Evolutionary conservation across 345 rosid species (phyloP).

Genomic region (Salix arbutifolia): DNA sequence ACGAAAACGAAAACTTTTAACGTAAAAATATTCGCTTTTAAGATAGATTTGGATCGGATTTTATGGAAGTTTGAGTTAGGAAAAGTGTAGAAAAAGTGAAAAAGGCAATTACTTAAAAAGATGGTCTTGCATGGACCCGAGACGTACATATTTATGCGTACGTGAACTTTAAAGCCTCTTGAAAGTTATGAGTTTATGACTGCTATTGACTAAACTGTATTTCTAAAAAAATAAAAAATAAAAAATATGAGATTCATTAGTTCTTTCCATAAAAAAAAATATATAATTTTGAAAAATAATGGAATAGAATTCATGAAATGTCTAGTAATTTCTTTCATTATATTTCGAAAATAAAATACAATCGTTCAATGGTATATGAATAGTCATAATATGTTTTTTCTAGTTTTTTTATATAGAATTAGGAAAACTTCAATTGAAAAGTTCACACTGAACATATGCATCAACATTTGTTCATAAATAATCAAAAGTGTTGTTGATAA

Average conservation of each 20-base stretch:
- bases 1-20: background rate
- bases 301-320: too few relatives aligned
- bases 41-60: constrained; percentile 8
- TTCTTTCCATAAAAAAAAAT: too few relatives aligned
- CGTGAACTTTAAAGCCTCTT: constrained; percentile 30
- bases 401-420: too few relatives aligned
- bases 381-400: background rate
- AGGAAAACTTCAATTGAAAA: background rate
- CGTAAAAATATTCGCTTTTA: background rate
- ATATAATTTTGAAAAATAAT: too few relatives aligned
- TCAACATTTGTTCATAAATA: too few relatives aligned
- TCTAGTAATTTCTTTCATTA: too few relatives aligned
- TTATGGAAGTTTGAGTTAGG: constrained; percentile 30
- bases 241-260: too few relatives aligned
- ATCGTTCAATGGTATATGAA: background rate
- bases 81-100: background rate
- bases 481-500: too few relatives aligned
- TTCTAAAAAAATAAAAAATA: too few relatives aligned
- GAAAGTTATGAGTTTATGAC: background rate
- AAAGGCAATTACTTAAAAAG: constrained; percentile 22
- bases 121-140: constrained; percentile 49
- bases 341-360: background rate
- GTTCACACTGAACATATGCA: background rate
- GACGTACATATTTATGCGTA: constrained; percentile 15
- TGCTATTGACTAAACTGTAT: background rate